Evolutionary conservation across 1,284 basidiomycete genomes (phyloP).

Genomic region (Golubevia sp.): DNA sequence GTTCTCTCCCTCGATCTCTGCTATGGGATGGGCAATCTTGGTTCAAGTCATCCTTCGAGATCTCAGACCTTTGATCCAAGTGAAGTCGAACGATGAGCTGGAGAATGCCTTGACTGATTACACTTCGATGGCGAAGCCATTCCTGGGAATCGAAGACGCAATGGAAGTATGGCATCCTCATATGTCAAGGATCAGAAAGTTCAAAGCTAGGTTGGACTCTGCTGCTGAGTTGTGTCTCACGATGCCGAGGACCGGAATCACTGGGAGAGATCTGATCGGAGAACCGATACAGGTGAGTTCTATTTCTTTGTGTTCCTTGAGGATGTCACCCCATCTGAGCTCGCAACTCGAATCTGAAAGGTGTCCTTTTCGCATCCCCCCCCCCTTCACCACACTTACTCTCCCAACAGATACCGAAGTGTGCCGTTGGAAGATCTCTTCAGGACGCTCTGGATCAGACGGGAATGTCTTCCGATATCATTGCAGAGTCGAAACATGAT

Average conservation of each 20-base stretch:
- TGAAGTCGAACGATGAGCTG: slow-evolving; percentile 65
- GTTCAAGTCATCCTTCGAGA: slow-evolving; percentile 84
- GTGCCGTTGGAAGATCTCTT: no score
- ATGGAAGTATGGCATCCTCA: slow-evolving; percentile 75
- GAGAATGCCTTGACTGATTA: slow-evolving; percentile 65
- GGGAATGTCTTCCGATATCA: no score
- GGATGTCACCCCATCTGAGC: no score
- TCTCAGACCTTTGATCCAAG: slow-evolving; percentile 75
- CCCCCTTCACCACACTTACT: no score
- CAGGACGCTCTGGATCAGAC: no score
- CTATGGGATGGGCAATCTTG: slow-evolving; percentile 71
- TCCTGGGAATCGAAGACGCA: slow-evolving; percentile 70
- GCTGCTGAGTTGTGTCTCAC: slow-evolving; percentile 63
- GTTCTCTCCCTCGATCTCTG: slow-evolving; percentile 66
- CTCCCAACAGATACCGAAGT: no score
- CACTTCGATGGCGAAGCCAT: slow-evolving; percentile 68
- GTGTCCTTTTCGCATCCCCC: not conserved
- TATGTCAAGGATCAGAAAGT: slow-evolving; percentile 69
- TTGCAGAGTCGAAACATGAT: no score
- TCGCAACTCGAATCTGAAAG: no score
- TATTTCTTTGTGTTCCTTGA: not conserved
- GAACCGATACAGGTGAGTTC: not conserved
- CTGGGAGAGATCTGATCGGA: not conserved
- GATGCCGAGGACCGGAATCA: no score
- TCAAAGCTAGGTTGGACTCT: slow-evolving; percentile 69